These are phyloP conservation scores for Takashimella koratensis DNA, from an alignment of 1,284 basidiomycete genomes.

Conservation along the genomic window DNA sequence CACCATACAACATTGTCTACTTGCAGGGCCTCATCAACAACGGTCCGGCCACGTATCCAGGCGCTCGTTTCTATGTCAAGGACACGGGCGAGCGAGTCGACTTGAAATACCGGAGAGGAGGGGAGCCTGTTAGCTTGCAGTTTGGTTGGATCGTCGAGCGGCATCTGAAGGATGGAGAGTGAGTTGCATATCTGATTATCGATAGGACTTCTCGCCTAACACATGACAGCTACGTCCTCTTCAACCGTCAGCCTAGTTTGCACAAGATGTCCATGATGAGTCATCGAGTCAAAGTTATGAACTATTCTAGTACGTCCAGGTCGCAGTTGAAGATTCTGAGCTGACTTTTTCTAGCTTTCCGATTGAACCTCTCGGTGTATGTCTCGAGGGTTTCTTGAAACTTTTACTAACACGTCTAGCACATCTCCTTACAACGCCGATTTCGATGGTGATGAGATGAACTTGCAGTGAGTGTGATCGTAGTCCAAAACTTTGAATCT, in stretches of 20 bases:
- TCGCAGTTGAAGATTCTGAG: conserved; percentile 8
- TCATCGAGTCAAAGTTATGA: conserved; percentile 96
- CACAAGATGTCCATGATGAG: conserved; percentile 99
- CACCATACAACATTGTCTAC: conserved; percentile 94
- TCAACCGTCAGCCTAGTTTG: conserved; percentile 96
- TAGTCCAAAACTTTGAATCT: too few species aligned
- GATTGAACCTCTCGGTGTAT: conserved; percentile 92
- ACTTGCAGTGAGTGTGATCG: conserved; percentile 78
- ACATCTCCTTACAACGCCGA: conserved; percentile 71
- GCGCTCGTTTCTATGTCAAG: conserved; percentile 93
- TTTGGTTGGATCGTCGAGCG: conserved; percentile 99
- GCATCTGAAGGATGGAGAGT: conserved; percentile 97
- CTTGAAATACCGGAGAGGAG: conserved; percentile 93
- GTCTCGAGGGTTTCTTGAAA: conserved; percentile 47
- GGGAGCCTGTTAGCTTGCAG: conserved; percentile 87
- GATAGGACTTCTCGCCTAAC: conserved; percentile 4
- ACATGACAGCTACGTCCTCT: conserved; percentile 75
- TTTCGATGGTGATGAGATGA: conserved; percentile 99
- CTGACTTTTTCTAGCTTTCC: conserved; percentile 68
- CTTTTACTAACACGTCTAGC: conserved; percentile 20
- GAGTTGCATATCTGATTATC: conserved; percentile 49
- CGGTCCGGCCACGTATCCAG: conserved; percentile 92
- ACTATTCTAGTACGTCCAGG: conserved; percentile 91
- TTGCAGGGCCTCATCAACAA: conserved; percentile 95
- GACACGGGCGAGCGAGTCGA: conserved; percentile 99